Base-by-base conservation (phyloP, 192 early-diverging fungal genomes). In the Coemansia sp. region DNA sequence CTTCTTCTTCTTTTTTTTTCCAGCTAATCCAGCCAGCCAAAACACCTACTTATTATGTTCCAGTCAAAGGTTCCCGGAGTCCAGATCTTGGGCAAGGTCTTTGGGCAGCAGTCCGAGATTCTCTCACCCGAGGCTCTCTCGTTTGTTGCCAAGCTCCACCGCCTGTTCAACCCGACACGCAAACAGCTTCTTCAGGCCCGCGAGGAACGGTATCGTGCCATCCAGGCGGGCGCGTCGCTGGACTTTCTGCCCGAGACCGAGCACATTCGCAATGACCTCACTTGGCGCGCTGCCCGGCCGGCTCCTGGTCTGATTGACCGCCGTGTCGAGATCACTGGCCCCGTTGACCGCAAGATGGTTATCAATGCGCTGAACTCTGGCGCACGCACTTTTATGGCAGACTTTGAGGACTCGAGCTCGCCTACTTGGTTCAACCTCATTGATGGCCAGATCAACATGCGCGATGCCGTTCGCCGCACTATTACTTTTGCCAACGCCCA, bases 271-370 rank as follows among this genome's bases (percentile, higher is more conserved):
- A 92, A 92, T 63, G 92, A 97, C 80, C 86, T 90, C 51, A 93
- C 90, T 44, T 98, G 95, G 97, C 90, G 88, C 65, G 95, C 89
- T 8, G 95, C 97, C 51, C 77, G 78, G 43, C 97, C 95, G 67
- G 95, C 95, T 13, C 97, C 95, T 5, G 95, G 95, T 3, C 84
- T 98, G 40, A 84, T 89, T 27, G 95, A 97, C 80, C 90, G 97
- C 52, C 91, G 95, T 63, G 96, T 98, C 65, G 97, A 98, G 85
- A 98, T 98, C 84, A 98, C 95, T 47, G 95, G 97, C 27, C 97
- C 97, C 8, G 95, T 97, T 51, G 95, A 97, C 86, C 91, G 97
- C 78, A 98, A 98, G 86, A 98, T 98, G 97, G 96, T 98, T 76
- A 98, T 98, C 86, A 98, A 98, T 73, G 97, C 97, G 49, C 89